These are phyloP conservation scores for Solanum verrucosum DNA, from an alignment of 257 asterid genomes.

Conservation along the genomic window DNA sequence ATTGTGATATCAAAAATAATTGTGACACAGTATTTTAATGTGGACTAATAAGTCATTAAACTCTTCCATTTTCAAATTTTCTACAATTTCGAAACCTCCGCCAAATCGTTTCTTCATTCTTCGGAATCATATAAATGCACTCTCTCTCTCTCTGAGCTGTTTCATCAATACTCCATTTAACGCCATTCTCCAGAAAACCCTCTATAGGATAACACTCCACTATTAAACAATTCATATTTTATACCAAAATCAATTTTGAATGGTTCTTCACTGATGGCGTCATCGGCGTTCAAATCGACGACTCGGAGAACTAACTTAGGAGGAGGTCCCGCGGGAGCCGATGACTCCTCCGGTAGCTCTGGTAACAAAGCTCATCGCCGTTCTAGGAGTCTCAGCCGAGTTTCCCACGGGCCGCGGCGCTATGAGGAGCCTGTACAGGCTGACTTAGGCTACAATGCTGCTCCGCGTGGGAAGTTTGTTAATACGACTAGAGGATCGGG, in stretches of 20 bases:
- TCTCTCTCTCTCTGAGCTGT: background rate
- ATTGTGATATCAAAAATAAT: background rate
- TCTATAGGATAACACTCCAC: background rate
- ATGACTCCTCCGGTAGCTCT: conserved; percentile 10
- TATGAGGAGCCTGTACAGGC: conserved; percentile 13
- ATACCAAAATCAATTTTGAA: background rate
- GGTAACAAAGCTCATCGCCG: conserved; percentile 23
- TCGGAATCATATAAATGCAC: background rate
- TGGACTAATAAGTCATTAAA: background rate
- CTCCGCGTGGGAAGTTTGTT: conserved; percentile 62
- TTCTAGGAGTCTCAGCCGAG: conserved; percentile 38
- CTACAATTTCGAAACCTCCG: background rate
- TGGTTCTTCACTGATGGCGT: conserved; percentile 41
- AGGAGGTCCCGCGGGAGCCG: conserved; percentile 19
- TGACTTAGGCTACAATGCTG: conserved; percentile 25
- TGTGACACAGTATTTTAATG: background rate
- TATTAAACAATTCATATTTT: background rate
- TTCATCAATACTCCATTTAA: background rate
- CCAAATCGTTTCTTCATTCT: background rate
- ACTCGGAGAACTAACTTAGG: conserved; percentile 44
- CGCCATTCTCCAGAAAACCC: background rate
- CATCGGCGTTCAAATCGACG: conserved; percentile 77
- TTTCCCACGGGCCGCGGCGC: conserved; percentile 24
- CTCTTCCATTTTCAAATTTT: background rate
- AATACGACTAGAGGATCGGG: conserved; percentile 69